Evolutionary conservation across 2,329 filamentous ascomycete genomes (phyloP), one percentile per base, ranked within the genome.

Genomic region (Fusarium sp.): DNA sequence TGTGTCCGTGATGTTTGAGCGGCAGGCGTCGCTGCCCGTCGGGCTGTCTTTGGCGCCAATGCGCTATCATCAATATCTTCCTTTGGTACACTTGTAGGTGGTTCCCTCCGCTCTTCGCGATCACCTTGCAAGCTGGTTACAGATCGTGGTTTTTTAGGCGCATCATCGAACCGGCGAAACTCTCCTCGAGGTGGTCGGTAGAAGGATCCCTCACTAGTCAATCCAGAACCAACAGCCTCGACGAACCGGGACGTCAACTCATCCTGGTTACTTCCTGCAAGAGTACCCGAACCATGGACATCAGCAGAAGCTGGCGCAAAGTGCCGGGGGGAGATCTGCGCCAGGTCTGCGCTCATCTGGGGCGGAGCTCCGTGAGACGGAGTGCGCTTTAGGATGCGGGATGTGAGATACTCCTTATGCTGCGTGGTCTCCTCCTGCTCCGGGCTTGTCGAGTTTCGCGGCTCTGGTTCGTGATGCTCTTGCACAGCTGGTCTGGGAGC

Each of bases 401-500:
- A 89, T 9, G 91, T 92, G 52, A 92, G 85, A 64, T 90, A 88
- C 71, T 89, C 87, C 63, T 88, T 90, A 73, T 90, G 89, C 35
- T 84, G 82, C 16, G 79, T 74, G 29, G 80, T 82, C 60, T 83
- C 79, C 58, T 80, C 79, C 58, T 80, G 81, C 38, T 82, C 79
- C 24, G 80, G 78, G 21, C 74, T 77, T 53, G 71, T 73, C 26
- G 70, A 63, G 24, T 46, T 60, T 41, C 55, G 61, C 31, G 61
- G 57, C 35, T 68, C 56, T 18, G 50, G 39, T 43, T 69, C 52
- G 23, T 55, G 46, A 16, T 59, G 55, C n/a, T 66, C 60, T 42
- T 63, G 58, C 46, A 55, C 55, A 38, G 43, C 39, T 44, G 57
- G 71, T 56, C 44, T 53, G 35, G 52, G 46, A 33, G 57, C 31